These are phyloP conservation scores for Trifolium dubium DNA, from an alignment of 306 rosid genomes.

Conservation along the genomic window DNA sequence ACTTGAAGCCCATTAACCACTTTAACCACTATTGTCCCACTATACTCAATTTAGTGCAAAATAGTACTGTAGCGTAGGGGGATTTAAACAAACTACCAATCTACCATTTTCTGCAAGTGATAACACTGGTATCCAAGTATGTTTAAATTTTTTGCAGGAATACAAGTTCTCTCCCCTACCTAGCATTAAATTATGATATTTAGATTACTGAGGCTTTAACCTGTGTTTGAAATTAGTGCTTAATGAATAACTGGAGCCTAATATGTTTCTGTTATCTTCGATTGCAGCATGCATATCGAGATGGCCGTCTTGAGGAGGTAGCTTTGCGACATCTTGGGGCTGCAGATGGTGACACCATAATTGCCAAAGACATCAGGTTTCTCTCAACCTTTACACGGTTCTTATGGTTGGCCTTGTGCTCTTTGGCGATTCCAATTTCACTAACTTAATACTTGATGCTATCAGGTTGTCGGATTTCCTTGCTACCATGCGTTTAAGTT, in stretches of 20 bases:
- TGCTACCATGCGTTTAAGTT: constrained; percentile 71
- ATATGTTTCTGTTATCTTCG: constrained; percentile 38
- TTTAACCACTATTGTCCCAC: neutral
- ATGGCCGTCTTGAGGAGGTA: constrained; percentile 85
- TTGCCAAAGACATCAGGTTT: constrained; percentile 87
- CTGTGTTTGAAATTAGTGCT: constrained; percentile 15
- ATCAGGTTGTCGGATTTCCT: constrained; percentile 92
- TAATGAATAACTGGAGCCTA: constrained; percentile 16
- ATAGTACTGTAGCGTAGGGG: neutral
- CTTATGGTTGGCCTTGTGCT: neutral
- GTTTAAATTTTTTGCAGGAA: constrained; percentile 22
- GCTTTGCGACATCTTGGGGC: constrained; percentile 87
- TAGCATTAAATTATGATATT: constrained; percentile 11
- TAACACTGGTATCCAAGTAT: constrained; percentile 5
- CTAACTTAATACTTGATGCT: constrained; percentile 42
- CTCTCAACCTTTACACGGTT: constrained; percentile 19
- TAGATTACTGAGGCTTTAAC: constrained; percentile 25
- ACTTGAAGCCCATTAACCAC: too few relatives aligned
- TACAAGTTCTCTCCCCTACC: constrained; percentile 27
- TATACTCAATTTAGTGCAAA: neutral
- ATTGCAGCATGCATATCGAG: constrained; percentile 86
- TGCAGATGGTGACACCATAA: constrained; percentile 80
- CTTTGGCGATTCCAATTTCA: constrained; percentile 26
- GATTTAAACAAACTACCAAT: neutral
- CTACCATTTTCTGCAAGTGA: neutral